Percentiles rank a stretch among this genome's conserved stretches.
Conservation (phyloP, 305 asterid genomes). For the Coffea humblotiana region DNA sequence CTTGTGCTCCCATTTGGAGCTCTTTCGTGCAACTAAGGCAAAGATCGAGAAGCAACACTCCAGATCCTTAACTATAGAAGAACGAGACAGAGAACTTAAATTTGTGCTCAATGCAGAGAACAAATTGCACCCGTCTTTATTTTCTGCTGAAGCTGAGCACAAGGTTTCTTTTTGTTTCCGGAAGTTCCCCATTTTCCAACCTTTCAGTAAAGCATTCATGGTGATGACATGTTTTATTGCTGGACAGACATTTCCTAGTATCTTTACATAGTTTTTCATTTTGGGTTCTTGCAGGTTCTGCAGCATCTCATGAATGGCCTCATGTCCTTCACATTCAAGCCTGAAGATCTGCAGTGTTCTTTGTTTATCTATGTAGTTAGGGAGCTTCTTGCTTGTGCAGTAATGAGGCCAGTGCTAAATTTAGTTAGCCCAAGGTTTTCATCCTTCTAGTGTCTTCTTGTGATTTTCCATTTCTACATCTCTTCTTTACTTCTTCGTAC, state of each 20-base stretch:
- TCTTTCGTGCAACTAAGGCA: constrained; percentile 65
- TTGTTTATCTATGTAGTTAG: constrained; percentile 66
- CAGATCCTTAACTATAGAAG: constrained; percentile 58
- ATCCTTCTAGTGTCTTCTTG: constrained; percentile 20
- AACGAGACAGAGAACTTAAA: constrained; percentile 67
- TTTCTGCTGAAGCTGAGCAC: constrained; percentile 98
- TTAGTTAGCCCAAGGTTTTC: constrained; percentile 85
- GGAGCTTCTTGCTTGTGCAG: constrained; percentile 95
- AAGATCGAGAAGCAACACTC: constrained; percentile 63
- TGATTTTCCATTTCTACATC: constrained; percentile 7
- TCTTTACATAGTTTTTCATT: constrained; percentile 19
- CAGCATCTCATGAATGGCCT: constrained; percentile 94
- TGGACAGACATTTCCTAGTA: constrained; percentile 13
- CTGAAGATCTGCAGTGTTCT: constrained; percentile 84
- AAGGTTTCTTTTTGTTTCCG: constrained; percentile 50
- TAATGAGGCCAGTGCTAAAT: constrained; percentile 87
- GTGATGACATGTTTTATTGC: background rate
- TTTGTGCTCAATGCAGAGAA: constrained; percentile 71
- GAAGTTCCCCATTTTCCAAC: background rate
- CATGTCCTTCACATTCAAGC: constrained; percentile 69
- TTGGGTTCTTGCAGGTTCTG: constrained; percentile 71
- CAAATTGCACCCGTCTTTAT: constrained; percentile 88
- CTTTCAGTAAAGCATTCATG: background rate
- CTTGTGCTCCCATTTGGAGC: constrained; percentile 68
- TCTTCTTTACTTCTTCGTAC: constrained; percentile 35